A percentile compares a stretch with the other conserved stretches of the same genome.
phyloP scores from a whole-genome alignment of 148 eudicot genomes.

The Rhododendron griersonianum region DNA sequence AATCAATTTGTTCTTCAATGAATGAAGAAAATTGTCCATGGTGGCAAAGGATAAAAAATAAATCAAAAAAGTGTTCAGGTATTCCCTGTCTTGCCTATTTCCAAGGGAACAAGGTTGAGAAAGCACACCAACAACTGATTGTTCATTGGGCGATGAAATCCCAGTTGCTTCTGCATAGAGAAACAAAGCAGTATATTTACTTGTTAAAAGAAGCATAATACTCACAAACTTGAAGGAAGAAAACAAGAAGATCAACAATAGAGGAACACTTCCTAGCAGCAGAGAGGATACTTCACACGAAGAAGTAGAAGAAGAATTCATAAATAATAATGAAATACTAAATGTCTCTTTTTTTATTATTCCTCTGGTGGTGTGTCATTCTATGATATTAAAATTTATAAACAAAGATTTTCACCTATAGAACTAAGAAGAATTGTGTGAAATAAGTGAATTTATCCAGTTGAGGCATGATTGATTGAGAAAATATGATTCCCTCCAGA shows the following conservation, averaged over 20 bases:
- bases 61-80: slow-evolving; percentile 14
- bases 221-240: slow-evolving; percentile 2
- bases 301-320: too few species aligned
- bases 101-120: slow-evolving; percentile 80
- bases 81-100: slow-evolving; percentile 52
- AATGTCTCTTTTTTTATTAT: too few species aligned
- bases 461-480: not conserved
- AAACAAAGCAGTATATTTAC: slow-evolving; percentile 7
- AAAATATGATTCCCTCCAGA: not conserved
- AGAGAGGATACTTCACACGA: not conserved
- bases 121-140: slow-evolving; percentile 77
- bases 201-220: not conserved
- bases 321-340: not conserved
- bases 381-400: not conserved
- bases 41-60: slow-evolving; percentile 12
- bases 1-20: not conserved
- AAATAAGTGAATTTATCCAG: not conserved
- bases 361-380: not conserved
- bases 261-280: not conserved
- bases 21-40: not conserved
- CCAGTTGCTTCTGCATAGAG: slow-evolving; percentile 69
- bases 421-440: not conserved
- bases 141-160: slow-evolving; percentile 47
- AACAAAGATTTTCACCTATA: not conserved
- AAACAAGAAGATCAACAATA: not conserved